phyloP scores from a whole-genome alignment of 2,329 filamentous ascomycete genomes.

The Monosporascus sp. region DNA sequence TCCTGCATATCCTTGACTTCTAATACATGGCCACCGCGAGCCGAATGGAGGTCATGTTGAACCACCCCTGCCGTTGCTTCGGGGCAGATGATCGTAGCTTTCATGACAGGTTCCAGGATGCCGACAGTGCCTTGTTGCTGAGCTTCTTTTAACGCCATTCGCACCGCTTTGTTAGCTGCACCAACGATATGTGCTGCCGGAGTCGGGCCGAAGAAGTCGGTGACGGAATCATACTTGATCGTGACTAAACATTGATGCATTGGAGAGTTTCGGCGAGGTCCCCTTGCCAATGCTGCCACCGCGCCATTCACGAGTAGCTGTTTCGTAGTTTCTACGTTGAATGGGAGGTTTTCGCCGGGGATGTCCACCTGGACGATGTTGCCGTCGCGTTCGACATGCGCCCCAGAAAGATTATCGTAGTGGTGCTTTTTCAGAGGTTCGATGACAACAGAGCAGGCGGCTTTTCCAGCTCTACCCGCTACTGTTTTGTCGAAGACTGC shows the following conservation, averaged over 20 bases:
- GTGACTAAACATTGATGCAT: slow-evolving; percentile 70
- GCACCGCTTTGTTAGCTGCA: slow-evolving; percentile 57
- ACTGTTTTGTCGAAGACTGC: slow-evolving; percentile 72
- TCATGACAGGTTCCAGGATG: slow-evolving; percentile 92
- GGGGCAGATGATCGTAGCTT: slow-evolving; percentile 77
- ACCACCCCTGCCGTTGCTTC: slow-evolving; percentile 76
- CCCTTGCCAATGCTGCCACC: slow-evolving; percentile 76
- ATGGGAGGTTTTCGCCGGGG: slow-evolving; percentile 35
- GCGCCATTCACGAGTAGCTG: slow-evolving; percentile 71
- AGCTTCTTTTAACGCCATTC: slow-evolving; percentile 60
- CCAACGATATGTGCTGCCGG: slow-evolving; percentile 64
- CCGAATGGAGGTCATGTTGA: slow-evolving; percentile 72
- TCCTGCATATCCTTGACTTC: slow-evolving; percentile 64
- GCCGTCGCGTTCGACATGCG: slow-evolving; percentile 54
- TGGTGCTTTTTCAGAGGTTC: slow-evolving; percentile 49
- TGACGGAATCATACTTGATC: slow-evolving; percentile 59
- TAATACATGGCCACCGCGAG: slow-evolving; percentile 68
- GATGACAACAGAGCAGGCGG: slow-evolving; percentile 65
- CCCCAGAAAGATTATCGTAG: slow-evolving; percentile 31
- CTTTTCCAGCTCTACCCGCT: slow-evolving; percentile 73
- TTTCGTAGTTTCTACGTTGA: slow-evolving; percentile 45
- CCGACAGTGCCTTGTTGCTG: slow-evolving; percentile 49
- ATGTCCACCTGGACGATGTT: slow-evolving; percentile 60
- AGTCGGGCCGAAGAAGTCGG: slow-evolving; percentile 60
- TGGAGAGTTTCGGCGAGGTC: slow-evolving; percentile 74